Percentiles rank a stretch among this genome's conserved stretches.
phyloP scores from a whole-genome alignment of 306 rosid species.

The Luffa aegyptiaca region DNA sequence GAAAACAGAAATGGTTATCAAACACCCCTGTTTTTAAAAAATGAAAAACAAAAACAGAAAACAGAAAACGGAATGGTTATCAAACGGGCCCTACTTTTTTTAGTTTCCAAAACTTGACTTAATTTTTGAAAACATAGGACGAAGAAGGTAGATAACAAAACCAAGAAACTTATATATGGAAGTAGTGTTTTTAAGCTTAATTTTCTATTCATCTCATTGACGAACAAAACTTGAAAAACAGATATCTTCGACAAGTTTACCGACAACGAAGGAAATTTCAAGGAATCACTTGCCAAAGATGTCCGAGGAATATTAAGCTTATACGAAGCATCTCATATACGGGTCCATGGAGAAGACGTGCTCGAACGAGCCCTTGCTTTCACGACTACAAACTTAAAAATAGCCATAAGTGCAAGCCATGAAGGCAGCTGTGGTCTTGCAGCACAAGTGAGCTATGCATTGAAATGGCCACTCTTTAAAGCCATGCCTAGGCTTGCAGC shows the following conservation, averaged over 20 bases:
- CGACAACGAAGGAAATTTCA: conserved; percentile 10
- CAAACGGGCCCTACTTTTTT: no score
- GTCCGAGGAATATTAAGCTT: conserved; percentile 10
- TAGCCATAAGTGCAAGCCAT: background rate
- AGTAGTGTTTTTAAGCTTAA: no score
- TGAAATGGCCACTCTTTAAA: conserved; percentile 7
- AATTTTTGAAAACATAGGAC: no score
- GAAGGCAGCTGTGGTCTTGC: background rate
- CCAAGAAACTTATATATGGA: no score
- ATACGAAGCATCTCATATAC: conserved; percentile 13
- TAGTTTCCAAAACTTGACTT: no score
- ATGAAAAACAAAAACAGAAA: no score
- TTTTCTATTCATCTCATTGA: no score
- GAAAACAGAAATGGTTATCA: no score
- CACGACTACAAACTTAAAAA: background rate
- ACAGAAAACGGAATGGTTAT: no score
- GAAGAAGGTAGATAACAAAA: no score
- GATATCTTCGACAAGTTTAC: conserved; percentile 11
- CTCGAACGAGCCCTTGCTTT: conserved; percentile 8
- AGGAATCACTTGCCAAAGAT: background rate
- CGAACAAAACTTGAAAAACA: background rate
- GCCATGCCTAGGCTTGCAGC: conserved; percentile 4
- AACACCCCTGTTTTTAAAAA: no score
- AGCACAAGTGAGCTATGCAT: background rate
- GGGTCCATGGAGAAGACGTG: background rate